A percentile compares a stretch with the other conserved stretches of the same genome.
These are phyloP conservation scores for Trichosporon sp. DNA, from an alignment of 1,284 basidiomycete genomes.

Conservation along the genomic window DNA sequence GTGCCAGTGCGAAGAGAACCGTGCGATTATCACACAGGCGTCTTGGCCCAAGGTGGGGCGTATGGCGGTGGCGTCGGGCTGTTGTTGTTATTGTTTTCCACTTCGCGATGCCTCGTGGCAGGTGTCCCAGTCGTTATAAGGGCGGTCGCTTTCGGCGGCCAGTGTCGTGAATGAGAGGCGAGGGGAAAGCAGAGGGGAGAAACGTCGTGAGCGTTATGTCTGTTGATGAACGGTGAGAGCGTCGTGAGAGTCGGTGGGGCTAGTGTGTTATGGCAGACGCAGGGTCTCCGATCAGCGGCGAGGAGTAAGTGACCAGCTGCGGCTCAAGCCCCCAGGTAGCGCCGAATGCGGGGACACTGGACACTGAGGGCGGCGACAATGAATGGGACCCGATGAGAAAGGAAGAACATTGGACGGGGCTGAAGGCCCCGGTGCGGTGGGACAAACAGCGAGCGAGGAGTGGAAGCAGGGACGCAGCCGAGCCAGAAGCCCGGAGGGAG, in stretches of 20 bases:
- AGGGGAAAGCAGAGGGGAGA: neutral
- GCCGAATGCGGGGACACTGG: neutral
- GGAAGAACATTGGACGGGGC: neutral
- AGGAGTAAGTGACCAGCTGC: neutral
- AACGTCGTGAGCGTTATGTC: neutral
- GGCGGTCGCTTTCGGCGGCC: no score
- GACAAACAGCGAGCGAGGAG: no score
- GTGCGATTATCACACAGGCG: neutral
- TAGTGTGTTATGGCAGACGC: neutral
- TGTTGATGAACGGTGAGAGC: neutral
- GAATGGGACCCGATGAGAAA: neutral
- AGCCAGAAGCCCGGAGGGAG: no score
- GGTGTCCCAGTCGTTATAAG: neutral
- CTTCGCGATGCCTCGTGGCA: neutral
- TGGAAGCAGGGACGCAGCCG: no score
- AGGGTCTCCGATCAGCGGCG: neutral
- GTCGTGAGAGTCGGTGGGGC: neutral
- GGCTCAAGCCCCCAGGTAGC: neutral
- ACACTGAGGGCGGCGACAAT: neutral
- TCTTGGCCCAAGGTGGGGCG: neutral
- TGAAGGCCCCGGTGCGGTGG: no score
- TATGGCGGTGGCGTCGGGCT: neutral
- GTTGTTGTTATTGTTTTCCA: neutral
- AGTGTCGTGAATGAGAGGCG: neutral
- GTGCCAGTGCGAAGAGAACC: neutral